Conservation (phyloP, 2,329 filamentous ascomycete genomes). For the Fusarium falciforme region DNA sequence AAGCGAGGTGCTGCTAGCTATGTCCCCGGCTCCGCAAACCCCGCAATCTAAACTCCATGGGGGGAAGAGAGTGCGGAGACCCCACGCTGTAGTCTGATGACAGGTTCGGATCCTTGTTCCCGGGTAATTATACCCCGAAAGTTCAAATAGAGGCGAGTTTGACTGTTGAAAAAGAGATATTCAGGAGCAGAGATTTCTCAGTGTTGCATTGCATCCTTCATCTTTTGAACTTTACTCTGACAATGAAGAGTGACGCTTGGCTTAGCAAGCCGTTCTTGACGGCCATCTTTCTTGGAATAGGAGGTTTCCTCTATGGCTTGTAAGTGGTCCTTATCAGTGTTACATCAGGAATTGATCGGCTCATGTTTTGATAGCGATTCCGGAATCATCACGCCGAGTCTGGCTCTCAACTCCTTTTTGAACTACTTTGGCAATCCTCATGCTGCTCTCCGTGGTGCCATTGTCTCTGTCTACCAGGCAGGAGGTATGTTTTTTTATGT, state of each 20-base stretch:
- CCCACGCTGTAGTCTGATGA: slow-evolving; percentile 9
- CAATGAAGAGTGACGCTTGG: slow-evolving; percentile 46
- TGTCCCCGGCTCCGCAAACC: slow-evolving; percentile 8
- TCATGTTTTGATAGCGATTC: slow-evolving; percentile 47
- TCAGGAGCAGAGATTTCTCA: not conserved
- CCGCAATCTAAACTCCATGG: slow-evolving; percentile 32
- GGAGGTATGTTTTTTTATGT: slow-evolving; percentile 43
- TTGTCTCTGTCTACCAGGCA: slow-evolving; percentile 55
- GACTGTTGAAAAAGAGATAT: not conserved
- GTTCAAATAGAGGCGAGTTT: slow-evolving; percentile 16
- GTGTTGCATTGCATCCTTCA: not conserved
- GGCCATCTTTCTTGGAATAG: slow-evolving; percentile 53
- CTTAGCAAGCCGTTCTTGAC: slow-evolving; percentile 54
- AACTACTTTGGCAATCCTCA: slow-evolving; percentile 50
- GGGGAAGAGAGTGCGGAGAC: slow-evolving; percentile 21
- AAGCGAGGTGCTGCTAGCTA: slow-evolving; percentile 1
- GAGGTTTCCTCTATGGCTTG: slow-evolving; percentile 55
- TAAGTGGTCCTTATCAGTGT: slow-evolving; percentile 24
- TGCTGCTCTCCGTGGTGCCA: slow-evolving; percentile 51
- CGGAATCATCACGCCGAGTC: slow-evolving; percentile 55
- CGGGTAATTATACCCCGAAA: slow-evolving; percentile 31
- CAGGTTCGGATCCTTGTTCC: slow-evolving; percentile 3
- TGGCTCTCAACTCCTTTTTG: slow-evolving; percentile 51
- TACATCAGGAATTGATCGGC: fast-evolving
- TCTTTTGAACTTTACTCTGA: not conserved